phyloP scores from a whole-genome alignment of 495 filamentous ascomycete genomes.

The Articulospora tetracladia region DNA sequence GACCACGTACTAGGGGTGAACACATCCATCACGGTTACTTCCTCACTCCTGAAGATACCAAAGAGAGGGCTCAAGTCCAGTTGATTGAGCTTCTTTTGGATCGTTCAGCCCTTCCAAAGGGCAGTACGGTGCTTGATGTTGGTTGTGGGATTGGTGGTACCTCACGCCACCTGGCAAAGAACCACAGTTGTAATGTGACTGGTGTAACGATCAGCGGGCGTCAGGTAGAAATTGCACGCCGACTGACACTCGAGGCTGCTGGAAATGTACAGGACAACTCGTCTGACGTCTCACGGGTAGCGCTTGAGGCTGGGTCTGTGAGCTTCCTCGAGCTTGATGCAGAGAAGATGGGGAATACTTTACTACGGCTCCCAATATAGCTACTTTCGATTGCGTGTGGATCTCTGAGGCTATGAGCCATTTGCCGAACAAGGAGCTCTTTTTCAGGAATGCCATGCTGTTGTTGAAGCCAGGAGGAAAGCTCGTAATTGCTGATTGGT shows the following conservation, averaged over 20 bases:
- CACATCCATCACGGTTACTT: conserved; percentile 58
- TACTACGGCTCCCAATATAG: conserved; percentile 10
- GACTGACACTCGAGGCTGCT: conserved; percentile 35
- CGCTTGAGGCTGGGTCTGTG: conserved; percentile 38
- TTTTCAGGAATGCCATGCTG: conserved; percentile 43
- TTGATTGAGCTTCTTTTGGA: conserved; percentile 47
- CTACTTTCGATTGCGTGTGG: conserved; percentile 51
- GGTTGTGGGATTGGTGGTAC: conserved; percentile 56
- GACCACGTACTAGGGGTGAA: conserved; percentile 42
- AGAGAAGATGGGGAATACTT: conserved; percentile 54
- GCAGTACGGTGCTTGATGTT: conserved; percentile 44
- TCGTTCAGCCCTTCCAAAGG: conserved; percentile 31
- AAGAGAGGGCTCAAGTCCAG: conserved; percentile 48
- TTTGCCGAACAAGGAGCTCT: conserved; percentile 51
- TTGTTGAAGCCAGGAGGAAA: conserved; percentile 41
- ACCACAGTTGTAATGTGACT: conserved; percentile 43
- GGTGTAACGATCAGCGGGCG: conserved; percentile 54
- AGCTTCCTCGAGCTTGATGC: conserved; percentile 53
- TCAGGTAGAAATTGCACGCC: conserved; percentile 48
- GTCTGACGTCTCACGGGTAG: conserved; percentile 24
- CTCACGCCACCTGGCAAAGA: conserved; percentile 43
- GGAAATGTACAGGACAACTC: conserved; percentile 3
- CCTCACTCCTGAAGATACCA: conserved; percentile 39
- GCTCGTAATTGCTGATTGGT: conserved; percentile 55
- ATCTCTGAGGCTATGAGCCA: conserved; percentile 56